Conservation (phyloP, 768 basidiomycete genomes). For the Clavulina sp. region DNA sequence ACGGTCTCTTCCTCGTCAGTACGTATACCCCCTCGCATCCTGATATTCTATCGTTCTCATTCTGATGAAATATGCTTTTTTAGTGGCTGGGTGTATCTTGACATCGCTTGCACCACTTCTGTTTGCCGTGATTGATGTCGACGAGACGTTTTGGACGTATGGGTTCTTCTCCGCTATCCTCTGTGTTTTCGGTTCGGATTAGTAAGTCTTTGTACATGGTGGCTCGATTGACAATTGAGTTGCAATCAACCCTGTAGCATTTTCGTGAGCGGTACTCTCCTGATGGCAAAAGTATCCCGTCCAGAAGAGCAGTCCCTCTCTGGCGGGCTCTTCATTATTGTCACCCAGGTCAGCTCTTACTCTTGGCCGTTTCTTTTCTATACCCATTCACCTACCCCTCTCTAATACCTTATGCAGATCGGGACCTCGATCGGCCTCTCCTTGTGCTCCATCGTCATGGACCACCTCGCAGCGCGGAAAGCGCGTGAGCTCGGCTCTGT, state of each 20-base stretch:
- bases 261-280: constrained; percentile 53
- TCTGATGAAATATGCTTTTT: too few species aligned
- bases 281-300: constrained; percentile 45
- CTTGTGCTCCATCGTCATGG: constrained; percentile 52
- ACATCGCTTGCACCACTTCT: constrained; percentile 42
- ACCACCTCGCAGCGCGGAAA: constrained; percentile 27
- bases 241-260: constrained; percentile 18
- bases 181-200: constrained; percentile 58
- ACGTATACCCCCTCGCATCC: too few species aligned
- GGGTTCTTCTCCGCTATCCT: constrained; percentile 50
- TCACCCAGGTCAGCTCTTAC: constrained; percentile 37
- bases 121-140: constrained; percentile 46
- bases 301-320: constrained; percentile 60
- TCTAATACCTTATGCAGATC: constrained; percentile 23
- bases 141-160: constrained; percentile 50
- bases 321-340: constrained; percentile 64
- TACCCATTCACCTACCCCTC: not conserved
- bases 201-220: constrained; percentile 16
- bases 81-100: constrained; percentile 36
- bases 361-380: not conserved
- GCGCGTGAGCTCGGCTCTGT: constrained; percentile 20
- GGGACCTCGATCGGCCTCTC: constrained; percentile 56
- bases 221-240: not conserved
- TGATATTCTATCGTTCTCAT: too few species aligned
- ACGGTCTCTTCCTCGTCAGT: constrained; percentile 1